Percentiles rank a stretch among this genome's conserved stretches.
These are phyloP conservation scores for Penicillium sp. DNA, from an alignment of 2,329 filamentous ascomycete species.

Conservation along the genomic window DNA sequence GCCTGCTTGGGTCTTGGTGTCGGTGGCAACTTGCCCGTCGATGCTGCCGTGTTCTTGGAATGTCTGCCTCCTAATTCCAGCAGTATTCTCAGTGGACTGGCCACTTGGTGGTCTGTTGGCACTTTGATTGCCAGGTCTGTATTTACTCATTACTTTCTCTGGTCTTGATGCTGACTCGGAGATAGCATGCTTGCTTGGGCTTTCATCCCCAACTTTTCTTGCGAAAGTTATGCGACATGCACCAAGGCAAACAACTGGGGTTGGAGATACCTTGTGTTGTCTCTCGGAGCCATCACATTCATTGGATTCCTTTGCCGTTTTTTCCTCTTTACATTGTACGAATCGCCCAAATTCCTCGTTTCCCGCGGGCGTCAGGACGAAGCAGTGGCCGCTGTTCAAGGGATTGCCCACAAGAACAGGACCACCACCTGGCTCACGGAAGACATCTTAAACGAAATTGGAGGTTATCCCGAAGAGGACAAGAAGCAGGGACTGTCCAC, in stretches of 20 bases:
- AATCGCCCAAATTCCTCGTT: conserved; percentile 81
- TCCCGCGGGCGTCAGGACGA: conserved; percentile 74
- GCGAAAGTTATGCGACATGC: conserved; percentile 35
- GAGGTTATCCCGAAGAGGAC: conserved; percentile 49
- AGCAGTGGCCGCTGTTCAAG: conserved; percentile 77
- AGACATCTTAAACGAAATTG: conserved; percentile 61
- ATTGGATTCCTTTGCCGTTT: conserved; percentile 74
- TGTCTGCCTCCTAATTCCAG: conserved; percentile 76
- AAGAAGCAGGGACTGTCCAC: conserved; percentile 44
- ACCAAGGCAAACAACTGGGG: conserved; percentile 59
- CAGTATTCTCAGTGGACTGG: conserved; percentile 74
- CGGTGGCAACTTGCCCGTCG: conserved; percentile 65
- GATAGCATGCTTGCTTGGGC: conserved; percentile 65
- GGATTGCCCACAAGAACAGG: conserved; percentile 71
- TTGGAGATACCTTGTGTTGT: conserved; percentile 71
- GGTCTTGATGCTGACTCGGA: conserved; percentile 1
- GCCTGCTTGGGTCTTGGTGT: conserved; percentile 67
- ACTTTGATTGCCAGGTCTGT: conserved; percentile 64
- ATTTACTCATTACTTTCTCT: neutral
- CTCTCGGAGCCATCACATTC: conserved; percentile 69
- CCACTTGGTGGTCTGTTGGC: conserved; percentile 83
- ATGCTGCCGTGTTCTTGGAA: conserved; percentile 67
- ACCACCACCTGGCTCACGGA: conserved; percentile 74
- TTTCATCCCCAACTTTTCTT: conserved; percentile 69
- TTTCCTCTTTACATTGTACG: conserved; percentile 74